Base-by-base conservation (phyloP, 345 rosid species). In the Sonneratia caseolaris region DNA sequence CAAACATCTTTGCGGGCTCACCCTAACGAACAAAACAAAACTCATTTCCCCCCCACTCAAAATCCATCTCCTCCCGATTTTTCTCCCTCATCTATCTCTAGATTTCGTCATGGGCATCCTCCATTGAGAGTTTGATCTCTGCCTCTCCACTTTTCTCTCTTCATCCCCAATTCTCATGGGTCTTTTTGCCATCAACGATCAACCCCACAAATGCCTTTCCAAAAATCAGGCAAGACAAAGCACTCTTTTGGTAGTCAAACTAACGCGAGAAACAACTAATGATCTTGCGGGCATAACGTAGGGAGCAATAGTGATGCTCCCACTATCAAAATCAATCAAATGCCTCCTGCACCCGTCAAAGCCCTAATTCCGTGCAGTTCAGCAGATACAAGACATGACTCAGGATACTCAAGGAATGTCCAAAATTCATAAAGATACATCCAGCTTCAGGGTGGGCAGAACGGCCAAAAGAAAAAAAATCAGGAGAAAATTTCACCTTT, bases 401-500 rank as follows among this genome's bases (percentile, higher is more conserved):
- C 37, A 13, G 1, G 38, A 11, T 7, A 27, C 59, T n/a, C n/a
- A 57, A 8, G 8, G 32, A 57, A 57, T 57, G 35, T 9, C 35
- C 64, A 57, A 57, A 22, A n/a, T 53, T 19, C 22, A 53, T 11
- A 11, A 47, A 10, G 16, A 53, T 19, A 4, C 10, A 42, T 42
- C n/a, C 35, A 57, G 9, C 37, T 62, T 11, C 66, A 62, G 37
- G 37, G 19, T 4, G 27, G 8, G 64, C 27, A 57, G 64, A 2
- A 37, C n/a, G 3, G 38, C 73, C 62, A 32, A 47, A 67, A 45
- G 66, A 59, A 24, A 27, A 59, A n/a, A 18, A 40, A 24, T 27
- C 32, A 27, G 32, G 51, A 9, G 45, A 42, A 42, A 19, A 40
- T 5, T 35, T 13, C 32, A 93, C 96, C 98, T 87, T 86, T 74